Base-by-base conservation (phyloP, 75 land plant species). In the Cryptomeria japonica region DNA sequence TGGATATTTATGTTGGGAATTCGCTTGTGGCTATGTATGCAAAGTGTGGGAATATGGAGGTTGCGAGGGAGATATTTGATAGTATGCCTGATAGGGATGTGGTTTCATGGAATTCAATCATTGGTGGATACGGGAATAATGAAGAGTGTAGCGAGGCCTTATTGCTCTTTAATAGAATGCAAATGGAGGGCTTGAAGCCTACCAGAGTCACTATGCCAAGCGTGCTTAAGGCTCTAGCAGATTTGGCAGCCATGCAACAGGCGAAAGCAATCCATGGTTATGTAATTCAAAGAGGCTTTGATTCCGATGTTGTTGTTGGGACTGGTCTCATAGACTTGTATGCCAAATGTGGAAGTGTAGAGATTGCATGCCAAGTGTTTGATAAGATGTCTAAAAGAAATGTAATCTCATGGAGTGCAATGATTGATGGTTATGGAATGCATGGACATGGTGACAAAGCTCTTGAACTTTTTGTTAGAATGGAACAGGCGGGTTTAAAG, bases 141-240 rank as follows among this genome's bases (percentile, higher is more conserved):
- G 85, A 61, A 34, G 49, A 87, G 36, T 88, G 78, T 22, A n/a
- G 75, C n/a, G 87, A 86, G 42, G 93, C 93, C 36, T 77, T 92
- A 83, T 22, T 42, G 83, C 38, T 91, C 39, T 92, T 92, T 70
- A 47, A 56, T 41, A 13, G 55, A 38, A 91, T 92, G 88, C 58
- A 75, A 72, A 14, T 47, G 28, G 90, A 88, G 16, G 92, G 92
- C 2, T 58, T 80, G 19, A n/a, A 39, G 9, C 93, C 91, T 44
- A 86, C 79, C 37, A 53, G 32, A n/a, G 87, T 89, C 77, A 89
- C 90, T 25, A 42, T 89, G 18, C 89, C 88, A 5, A 89, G 92
- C 34, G 87, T 88, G 38, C 89, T 93, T 14, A 86, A 88, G n/a
- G 93, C 90, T n/a, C 91, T 90, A 89, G 90, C 89, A 22, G 87